These are phyloP conservation scores for Delitschia confertaspora DNA, from an alignment of 495 filamentous ascomycete species.

Conservation along the genomic window DNA sequence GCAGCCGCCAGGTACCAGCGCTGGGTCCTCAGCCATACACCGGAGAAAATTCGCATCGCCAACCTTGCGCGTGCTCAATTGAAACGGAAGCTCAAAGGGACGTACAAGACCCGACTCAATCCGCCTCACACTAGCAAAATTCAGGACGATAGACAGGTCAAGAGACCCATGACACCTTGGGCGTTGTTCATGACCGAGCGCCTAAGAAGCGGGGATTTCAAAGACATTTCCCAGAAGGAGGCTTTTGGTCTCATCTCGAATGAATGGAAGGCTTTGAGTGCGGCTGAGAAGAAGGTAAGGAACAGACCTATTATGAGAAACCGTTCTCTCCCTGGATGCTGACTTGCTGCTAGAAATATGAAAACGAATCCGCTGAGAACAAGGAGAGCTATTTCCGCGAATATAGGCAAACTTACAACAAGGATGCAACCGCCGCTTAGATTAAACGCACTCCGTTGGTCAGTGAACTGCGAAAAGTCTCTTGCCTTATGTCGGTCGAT, in stretches of 20 bases:
- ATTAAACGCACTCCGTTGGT: too few species aligned
- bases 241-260: conserved; percentile 28
- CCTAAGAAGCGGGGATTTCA: conserved; percentile 41
- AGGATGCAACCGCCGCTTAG: not conserved
- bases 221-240: conserved; percentile 31
- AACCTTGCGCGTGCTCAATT: conserved; percentile 54
- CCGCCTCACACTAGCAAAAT: conserved; percentile 29
- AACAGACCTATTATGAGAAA: not conserved
- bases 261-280: conserved; percentile 51
- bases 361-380: not conserved
- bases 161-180: conserved; percentile 37
- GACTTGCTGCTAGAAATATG: conserved; percentile 7
- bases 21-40: conserved; percentile 54
- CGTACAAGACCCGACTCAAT: not conserved
- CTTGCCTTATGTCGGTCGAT: not conserved
- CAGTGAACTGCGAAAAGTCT: too few species aligned
- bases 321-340: not conserved
- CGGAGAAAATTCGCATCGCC: conserved; percentile 49
- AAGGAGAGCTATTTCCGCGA: not conserved
- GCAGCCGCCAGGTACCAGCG: conserved; percentile 41
- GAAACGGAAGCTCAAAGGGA: conserved; percentile 9
- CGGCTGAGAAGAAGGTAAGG: conserved; percentile 49
- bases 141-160: conserved; percentile 53
- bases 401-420: not conserved
- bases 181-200: conserved; percentile 43